Evolutionary conservation across 2,329 filamentous ascomycete species (phyloP).

Genomic region (Aspergillus nomiae): DNA sequence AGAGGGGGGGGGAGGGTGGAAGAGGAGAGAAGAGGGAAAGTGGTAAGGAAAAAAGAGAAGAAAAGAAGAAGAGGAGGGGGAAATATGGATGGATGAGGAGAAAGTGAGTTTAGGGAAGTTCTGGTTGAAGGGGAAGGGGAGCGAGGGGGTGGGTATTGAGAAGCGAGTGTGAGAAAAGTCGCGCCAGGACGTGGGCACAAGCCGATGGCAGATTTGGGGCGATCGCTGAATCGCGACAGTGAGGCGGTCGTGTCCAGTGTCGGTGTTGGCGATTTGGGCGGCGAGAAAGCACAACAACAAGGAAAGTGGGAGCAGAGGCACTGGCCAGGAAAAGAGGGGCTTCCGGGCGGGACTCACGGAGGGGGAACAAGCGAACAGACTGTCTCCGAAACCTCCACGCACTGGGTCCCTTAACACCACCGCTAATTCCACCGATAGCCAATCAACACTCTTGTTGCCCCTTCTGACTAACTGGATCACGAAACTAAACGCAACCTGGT

Average conservation of each 20-base stretch:
- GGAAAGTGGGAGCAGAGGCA: slow-evolving; percentile 11
- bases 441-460: slow-evolving; percentile 1
- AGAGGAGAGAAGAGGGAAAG: slow-evolving; percentile 15
- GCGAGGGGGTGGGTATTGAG: slow-evolving; percentile 17
- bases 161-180: slow-evolving; percentile 20
- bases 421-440: slow-evolving; percentile 5
- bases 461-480: slow-evolving; percentile 23
- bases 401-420: slow-evolving; percentile 19
- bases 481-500: slow-evolving; percentile 13
- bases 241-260: slow-evolving; percentile 26
- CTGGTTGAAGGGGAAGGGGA: slow-evolving; percentile 22
- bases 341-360: slow-evolving; percentile 22
- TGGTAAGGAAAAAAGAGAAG: slow-evolving; percentile 19
- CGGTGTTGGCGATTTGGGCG: slow-evolving; percentile 20
- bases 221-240: slow-evolving; percentile 28
- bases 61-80: slow-evolving; percentile 15
- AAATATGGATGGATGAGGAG: slow-evolving; percentile 23
- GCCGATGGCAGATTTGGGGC: slow-evolving; percentile 20
- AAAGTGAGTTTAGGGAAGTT: slow-evolving; percentile 19
- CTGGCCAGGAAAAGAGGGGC: slow-evolving; percentile 19
- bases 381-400: slow-evolving; percentile 16
- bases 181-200: slow-evolving; percentile 27
- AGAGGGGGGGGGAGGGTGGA: slow-evolving; percentile 18
- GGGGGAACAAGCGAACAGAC: slow-evolving; percentile 17
- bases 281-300: slow-evolving; percentile 16